These are phyloP conservation scores for Senna siamea DNA, from an alignment of 306 rosid genomes.

Conservation along the genomic window DNA sequence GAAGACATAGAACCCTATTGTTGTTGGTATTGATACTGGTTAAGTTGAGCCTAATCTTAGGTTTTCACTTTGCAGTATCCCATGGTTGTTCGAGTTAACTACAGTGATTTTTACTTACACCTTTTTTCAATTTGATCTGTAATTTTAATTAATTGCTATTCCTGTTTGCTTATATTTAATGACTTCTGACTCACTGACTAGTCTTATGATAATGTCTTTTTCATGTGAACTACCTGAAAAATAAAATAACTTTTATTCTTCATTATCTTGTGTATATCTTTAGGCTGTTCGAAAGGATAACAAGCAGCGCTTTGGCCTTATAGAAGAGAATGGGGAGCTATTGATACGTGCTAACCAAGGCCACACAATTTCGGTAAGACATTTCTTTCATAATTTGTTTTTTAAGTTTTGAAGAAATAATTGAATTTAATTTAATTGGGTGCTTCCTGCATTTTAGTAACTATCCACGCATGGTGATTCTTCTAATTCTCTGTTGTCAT, in stretches of 20 bases:
- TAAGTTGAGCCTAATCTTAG: conserved; percentile 4
- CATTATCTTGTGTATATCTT: conserved; percentile 33
- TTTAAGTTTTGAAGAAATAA: conserved; percentile 19
- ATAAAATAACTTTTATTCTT: conserved; percentile 8
- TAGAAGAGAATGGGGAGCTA: conserved; percentile 81
- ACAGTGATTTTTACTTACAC: conserved; percentile 20
- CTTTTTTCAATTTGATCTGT: neutral
- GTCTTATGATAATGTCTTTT: conserved; percentile 1
- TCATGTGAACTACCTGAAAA: conserved; percentile 21
- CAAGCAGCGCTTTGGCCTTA: conserved; percentile 85
- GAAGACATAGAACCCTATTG: neutral
- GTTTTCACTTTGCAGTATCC: neutral
- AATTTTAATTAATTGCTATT: neutral
- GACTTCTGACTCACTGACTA: neutral
- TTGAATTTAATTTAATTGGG: conserved; percentile 6
- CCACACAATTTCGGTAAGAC: conserved; percentile 69
- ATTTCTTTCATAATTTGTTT: conserved; percentile 8
- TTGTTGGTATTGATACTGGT: neutral
- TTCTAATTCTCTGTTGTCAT: conserved; percentile 13
- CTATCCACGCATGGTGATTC: conserved; percentile 1
- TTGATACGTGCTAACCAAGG: conserved; percentile 95
- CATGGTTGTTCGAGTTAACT: neutral
- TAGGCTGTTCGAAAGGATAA: conserved; percentile 88
- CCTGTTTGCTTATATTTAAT: conserved; percentile 17
- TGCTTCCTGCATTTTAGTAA: conserved; percentile 4